Conservation (phyloP, 2,329 filamentous ascomycete genomes). For the Colletotrichum musicola region DNA sequence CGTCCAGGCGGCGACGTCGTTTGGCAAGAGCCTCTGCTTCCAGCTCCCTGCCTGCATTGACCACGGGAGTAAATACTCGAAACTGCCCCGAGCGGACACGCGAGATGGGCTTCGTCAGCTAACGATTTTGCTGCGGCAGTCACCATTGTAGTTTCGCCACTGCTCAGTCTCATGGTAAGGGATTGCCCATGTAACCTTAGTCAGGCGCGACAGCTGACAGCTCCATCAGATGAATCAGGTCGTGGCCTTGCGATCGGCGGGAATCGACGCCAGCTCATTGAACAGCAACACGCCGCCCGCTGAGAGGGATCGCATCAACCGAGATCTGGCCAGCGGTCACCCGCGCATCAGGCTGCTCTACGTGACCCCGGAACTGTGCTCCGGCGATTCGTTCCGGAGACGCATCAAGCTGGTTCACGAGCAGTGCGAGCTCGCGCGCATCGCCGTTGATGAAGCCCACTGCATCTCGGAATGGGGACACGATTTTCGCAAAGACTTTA, state of each 20-base stretch:
- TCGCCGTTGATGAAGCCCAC: conserved; percentile 95
- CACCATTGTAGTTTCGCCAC: conserved; percentile 89
- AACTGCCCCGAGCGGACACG: conserved; percentile 22
- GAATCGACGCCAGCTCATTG: conserved; percentile 85
- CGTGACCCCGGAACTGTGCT: conserved; percentile 92
- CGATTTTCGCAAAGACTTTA: conserved; percentile 95
- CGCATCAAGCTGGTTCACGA: conserved; percentile 79
- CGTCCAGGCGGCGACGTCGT: conserved; percentile 89
- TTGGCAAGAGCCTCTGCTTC: conserved; percentile 94
- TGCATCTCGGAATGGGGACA: conserved; percentile 99
- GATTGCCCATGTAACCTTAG: conserved; percentile 14
- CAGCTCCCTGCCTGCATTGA: conserved; percentile 91
- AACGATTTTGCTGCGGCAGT: conserved; percentile 61
- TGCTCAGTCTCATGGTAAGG: conserved; percentile 87
- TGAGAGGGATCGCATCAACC: conserved; percentile 77
- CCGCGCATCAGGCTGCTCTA: conserved; percentile 87
- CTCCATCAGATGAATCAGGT: conserved; percentile 87
- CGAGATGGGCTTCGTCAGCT: conserved; percentile 38
- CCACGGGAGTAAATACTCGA: conserved; percentile 76
- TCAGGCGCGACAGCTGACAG: conserved; percentile 24
- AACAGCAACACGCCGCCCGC: conserved; percentile 81
- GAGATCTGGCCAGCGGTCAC: conserved; percentile 89
- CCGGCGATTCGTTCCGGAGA: conserved; percentile 80
- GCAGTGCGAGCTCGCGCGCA: conserved; percentile 86
- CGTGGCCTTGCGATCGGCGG: conserved; percentile 78